Evolutionary conservation across 2,329 filamentous ascomycete genomes (phyloP), one percentile per base, ranked within the genome.

Genomic region (Pseudogymnoascus sp.): DNA sequence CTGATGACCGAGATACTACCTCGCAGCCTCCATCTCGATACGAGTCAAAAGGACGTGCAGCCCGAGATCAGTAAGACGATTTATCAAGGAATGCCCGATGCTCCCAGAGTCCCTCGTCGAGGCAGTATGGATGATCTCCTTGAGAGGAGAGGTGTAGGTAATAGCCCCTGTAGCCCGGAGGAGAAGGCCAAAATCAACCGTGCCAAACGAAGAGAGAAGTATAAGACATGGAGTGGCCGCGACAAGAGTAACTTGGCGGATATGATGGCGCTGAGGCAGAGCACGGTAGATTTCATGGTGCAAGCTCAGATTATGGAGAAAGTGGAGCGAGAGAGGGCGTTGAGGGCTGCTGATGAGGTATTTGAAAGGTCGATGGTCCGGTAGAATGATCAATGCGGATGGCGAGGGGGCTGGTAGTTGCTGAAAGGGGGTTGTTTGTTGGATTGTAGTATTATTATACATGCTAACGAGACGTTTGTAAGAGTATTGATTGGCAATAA

Each of bases 1-100:
- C 70, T 70, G 0, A 69, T 73, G 38, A 59, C 71, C 27, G 71
- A 73, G 38, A 63, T 71, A 5, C 42, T 72, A 10, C 66, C 36
- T 33, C 48, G 9, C 48, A 55, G 27, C 27, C 29, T 29, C 13
- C 29, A 10, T 13, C 48, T 9, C 8, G n/a, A 6, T 12, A 55
- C 2, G 29, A 15, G 12, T 15, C 29, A 55, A 33, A 33, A 33
- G 3, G 27, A 12, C 8, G n/a, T 12, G n/a, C n/a, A 7, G 13
- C 9, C 9, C n/a, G 29, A 21, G 8, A 8, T 10, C 10, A 4
- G 5, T 17, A 55, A 21, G 9, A 29, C 27, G 5, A 55, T 55
- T 13, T 33, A 33, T 27, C 48, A 13, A 55, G 48, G 29, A 21
- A 33, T 55, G 1, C 29, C 29, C 9, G 29, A 55, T 12, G 15